A percentile compares a stretch with the other conserved stretches of the same genome.
Conservation (phyloP, 305 asterid genomes). For the Petunia hybrid region DNA sequence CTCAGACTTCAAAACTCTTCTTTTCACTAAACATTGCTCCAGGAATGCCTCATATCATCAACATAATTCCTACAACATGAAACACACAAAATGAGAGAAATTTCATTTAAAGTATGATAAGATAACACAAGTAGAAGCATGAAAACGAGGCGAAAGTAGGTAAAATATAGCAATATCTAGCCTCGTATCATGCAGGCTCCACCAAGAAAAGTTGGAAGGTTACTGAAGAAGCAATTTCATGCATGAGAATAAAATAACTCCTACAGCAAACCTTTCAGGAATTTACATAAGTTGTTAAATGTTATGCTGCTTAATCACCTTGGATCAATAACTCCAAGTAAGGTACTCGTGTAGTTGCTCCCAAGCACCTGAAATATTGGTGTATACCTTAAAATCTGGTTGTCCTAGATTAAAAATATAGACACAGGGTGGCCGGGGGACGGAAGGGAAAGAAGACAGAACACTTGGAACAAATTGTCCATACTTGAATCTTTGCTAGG, state of each 20-base stretch:
- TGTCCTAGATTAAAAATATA: background rate
- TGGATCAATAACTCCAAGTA: slow-evolving; percentile 68
- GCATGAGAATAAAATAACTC: background rate
- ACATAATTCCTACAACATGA: too few relatives aligned
- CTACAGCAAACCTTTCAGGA: background rate
- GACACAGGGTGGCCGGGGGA: background rate
- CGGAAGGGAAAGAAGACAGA: background rate
- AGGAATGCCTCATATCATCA: too few relatives aligned
- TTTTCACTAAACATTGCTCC: too few relatives aligned
- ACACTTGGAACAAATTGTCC: too few relatives aligned
- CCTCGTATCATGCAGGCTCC: slow-evolving; percentile 50
- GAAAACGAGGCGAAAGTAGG: too few relatives aligned
- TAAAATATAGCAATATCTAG: too few relatives aligned
- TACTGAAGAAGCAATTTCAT: slow-evolving; percentile 45
- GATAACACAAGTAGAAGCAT: too few relatives aligned
- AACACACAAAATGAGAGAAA: too few relatives aligned
- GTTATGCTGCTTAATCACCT: slow-evolving; percentile 45
- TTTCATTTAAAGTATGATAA: too few relatives aligned
- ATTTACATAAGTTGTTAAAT: background rate
- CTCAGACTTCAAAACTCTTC: too few relatives aligned
- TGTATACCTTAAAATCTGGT: slow-evolving; percentile 19
- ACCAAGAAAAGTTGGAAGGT: slow-evolving; percentile 74
- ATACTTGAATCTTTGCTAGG: slow-evolving; percentile 66
- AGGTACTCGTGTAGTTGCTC: slow-evolving; percentile 57
- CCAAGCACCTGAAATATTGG: slow-evolving; percentile 68